Base-by-base conservation (phyloP, 495 filamentous ascomycete genomes). In the Talaromyces trachyspermus region DNA sequence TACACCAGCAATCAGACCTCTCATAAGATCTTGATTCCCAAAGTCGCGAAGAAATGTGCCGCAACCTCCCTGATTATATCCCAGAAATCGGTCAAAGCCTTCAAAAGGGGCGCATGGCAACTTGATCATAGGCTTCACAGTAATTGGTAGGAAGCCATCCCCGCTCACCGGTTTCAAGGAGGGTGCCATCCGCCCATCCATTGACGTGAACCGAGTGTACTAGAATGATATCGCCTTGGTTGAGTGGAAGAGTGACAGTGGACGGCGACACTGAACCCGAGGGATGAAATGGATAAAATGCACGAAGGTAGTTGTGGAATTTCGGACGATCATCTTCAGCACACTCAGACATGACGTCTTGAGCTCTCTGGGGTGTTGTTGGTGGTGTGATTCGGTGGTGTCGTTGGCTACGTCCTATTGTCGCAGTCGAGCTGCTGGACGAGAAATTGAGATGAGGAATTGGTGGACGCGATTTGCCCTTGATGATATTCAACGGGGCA, bases 91-190 rank as follows among this genome's bases (percentile, higher is more conserved):
- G 90, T 81, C 59, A 96, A 68, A 2, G 92, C 89, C 50, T 86
- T 87, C 20, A 99, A 72, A 24, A 97, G 75, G 79, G 85, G 49
- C 83, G 80, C 75, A 96, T 91, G 42, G 86, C 80, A 17, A 88
- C 72, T 38, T 88, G 84, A 51, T 95, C 86, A 61, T 95, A 99
- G 9, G 86, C 77, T 61, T 95, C 88, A 70, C 94, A 99, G 62
- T 97, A 97, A 63, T 99, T 99, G 3, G 94, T 97, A 23, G 94
- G 94, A 48, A 99, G 70, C 94, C 94, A 99, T 48, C 94, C 94
- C 55, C 94, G 79, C 47, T 84, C 84, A 14, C 91, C 92, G 10
- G 88, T 85, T 44, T 85, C 77, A 44, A 99, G 66, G 36, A 95
- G 72, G n/a, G 94, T 99, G 32, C 94, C 94, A 64, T 99, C 94